Evolutionary conservation across 805 yeast species (phyloP).

Genomic region (Myxozyma udenii): DNA sequence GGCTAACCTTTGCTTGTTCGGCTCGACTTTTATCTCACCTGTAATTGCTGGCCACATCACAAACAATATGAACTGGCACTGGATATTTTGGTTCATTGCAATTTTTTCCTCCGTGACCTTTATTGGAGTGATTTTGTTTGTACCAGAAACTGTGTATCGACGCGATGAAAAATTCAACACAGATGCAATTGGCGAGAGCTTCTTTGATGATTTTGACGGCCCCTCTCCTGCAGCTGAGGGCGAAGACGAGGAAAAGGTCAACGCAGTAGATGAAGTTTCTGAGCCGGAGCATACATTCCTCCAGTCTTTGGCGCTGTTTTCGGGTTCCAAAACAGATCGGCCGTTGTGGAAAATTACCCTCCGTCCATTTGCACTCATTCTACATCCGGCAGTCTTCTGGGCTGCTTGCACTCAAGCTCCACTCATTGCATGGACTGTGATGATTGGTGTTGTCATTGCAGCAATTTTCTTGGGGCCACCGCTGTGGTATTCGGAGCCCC

Average conservation of each 20-base stretch:
- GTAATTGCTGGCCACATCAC: constrained; percentile 24
- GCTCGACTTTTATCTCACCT: constrained; percentile 27
- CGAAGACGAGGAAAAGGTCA: constrained; percentile 1
- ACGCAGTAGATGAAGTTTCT: not conserved
- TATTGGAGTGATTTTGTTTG: constrained; percentile 21
- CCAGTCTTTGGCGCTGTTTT: constrained; percentile 17
- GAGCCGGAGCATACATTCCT: constrained; percentile 14
- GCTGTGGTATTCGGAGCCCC: constrained; percentile 21
- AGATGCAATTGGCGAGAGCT: constrained; percentile 19
- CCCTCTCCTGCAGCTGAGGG: not conserved
- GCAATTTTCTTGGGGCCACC: constrained; percentile 30
- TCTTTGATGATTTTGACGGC: not conserved
- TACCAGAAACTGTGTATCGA: constrained; percentile 24
- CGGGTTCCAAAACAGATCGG: constrained; percentile 19
- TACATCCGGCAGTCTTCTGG: constrained; percentile 27
- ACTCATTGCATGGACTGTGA: constrained; percentile 29
- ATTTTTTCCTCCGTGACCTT: constrained; percentile 21
- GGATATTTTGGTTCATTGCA: constrained; percentile 25
- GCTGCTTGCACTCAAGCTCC: constrained; percentile 27
- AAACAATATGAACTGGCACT: constrained; percentile 25
- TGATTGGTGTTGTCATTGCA: constrained; percentile 28
- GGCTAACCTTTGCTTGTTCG: constrained; percentile 62
- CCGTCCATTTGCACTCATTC: constrained; percentile 24
- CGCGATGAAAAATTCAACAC: constrained; percentile 18
- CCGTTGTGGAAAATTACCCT: constrained; percentile 26